phyloP scores from a whole-genome alignment of 805 yeast species.

The Yarrowia porcina region DNA sequence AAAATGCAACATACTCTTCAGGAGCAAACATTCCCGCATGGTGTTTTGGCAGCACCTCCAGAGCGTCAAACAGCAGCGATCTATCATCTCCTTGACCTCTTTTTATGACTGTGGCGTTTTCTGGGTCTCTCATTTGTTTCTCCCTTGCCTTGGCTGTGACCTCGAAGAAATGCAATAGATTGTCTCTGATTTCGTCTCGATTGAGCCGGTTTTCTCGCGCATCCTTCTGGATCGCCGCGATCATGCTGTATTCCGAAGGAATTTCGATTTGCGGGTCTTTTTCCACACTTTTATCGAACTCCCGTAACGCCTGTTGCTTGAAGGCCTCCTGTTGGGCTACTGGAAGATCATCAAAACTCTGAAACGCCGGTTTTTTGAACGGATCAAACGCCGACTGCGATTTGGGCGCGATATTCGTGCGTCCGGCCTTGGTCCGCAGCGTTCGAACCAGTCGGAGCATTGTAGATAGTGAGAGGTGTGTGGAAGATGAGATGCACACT shows the following conservation, averaged over 20 bases:
- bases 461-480: neutral
- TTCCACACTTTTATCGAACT: neutral
- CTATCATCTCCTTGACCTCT: neutral
- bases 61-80: neutral
- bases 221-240: neutral
- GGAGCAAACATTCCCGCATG: neutral
- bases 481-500: conserved; percentile 12
- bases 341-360: conserved; percentile 1
- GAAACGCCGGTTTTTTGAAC: neutral
- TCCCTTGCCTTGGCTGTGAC: conserved; percentile 1
- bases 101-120: neutral
- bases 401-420: neutral
- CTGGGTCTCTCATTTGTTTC: neutral
- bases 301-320: neutral
- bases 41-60: neutral
- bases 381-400: conserved; percentile 1
- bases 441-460: conserved; percentile 17
- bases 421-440: conserved; percentile 3
- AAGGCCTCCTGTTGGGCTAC: neutral
- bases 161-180: conserved; percentile 3
- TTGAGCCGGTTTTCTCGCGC: conserved; percentile 1
- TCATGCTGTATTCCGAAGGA: conserved; percentile 5
- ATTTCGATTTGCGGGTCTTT: neutral
- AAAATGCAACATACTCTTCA: conserved; percentile 18
- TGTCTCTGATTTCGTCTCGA: neutral